Conservation (phyloP, 176 grass and related monocot species). For the Zizania latifolia region DNA sequence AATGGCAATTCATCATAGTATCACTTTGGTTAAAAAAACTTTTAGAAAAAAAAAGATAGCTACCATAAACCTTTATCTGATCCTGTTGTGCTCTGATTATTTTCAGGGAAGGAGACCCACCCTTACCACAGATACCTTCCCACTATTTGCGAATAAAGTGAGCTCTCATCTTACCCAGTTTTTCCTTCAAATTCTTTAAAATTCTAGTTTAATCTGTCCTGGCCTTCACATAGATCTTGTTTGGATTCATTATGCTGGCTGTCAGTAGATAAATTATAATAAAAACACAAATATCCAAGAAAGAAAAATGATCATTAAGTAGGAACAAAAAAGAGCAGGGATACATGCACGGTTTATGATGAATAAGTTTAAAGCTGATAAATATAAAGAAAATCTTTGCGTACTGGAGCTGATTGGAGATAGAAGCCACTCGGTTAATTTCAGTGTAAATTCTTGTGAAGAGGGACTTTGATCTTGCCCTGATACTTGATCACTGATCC, state of each 20-base stretch:
- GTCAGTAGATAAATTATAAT: not conserved
- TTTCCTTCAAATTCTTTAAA: slow-evolving; percentile 9
- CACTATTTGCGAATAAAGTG: slow-evolving; percentile 78
- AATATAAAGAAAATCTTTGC: not conserved
- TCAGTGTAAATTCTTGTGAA: not conserved
- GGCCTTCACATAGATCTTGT: not conserved
- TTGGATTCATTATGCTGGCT: not conserved
- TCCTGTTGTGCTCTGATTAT: slow-evolving; percentile 24
- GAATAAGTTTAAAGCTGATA: not conserved
- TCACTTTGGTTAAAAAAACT: not conserved
- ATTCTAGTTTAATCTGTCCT: not conserved
- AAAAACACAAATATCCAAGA: not conserved
- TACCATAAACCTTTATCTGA: slow-evolving; percentile 22
- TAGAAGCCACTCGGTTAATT: not conserved
- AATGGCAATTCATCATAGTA: not conserved
- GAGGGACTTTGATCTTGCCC: not conserved
- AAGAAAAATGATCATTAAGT: not conserved
- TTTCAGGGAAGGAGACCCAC: slow-evolving; percentile 65
- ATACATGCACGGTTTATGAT: not conserved
- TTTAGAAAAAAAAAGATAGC: slow-evolving; percentile 1
- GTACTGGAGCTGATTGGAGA: not conserved
- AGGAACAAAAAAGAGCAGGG: not conserved
- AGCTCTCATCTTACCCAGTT: slow-evolving; percentile 28
- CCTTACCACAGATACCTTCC: slow-evolving; percentile 58
- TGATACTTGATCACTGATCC: not conserved